Evolutionary conservation across 1,139 yeast genomes (phyloP).

Genomic region (Pichia kudriavzevii): DNA sequence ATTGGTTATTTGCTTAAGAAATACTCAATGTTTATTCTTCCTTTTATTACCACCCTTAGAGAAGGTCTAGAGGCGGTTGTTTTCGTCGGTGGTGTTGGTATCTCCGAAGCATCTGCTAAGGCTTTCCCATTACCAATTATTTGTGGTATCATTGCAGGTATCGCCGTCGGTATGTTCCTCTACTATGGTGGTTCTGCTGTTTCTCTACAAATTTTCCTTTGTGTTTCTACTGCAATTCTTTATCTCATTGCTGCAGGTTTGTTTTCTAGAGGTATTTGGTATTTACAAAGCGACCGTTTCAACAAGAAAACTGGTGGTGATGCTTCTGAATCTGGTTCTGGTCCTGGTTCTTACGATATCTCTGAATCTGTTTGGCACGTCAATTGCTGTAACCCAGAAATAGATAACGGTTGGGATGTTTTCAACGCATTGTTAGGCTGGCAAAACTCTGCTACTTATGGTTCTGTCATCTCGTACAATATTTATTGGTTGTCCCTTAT

Average conservation of each 20-base stretch:
- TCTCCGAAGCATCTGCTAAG: slow-evolving; percentile 37
- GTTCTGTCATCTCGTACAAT: slow-evolving; percentile 78
- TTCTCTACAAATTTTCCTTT: slow-evolving; percentile 72
- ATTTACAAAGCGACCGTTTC: slow-evolving; percentile 60
- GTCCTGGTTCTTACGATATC: slow-evolving; percentile 87
- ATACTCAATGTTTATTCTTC: slow-evolving; percentile 69
- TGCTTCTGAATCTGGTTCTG: slow-evolving; percentile 82
- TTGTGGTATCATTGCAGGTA: slow-evolving; percentile 70
- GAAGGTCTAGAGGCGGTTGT: slow-evolving; percentile 89
- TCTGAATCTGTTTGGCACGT: slow-evolving; percentile 80
- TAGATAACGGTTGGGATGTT: slow-evolving; percentile 88
- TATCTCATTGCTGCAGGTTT: slow-evolving; percentile 85
- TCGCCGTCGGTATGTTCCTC: slow-evolving; percentile 53
- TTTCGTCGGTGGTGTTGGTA: slow-evolving; percentile 73
- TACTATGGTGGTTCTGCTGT: slow-evolving; percentile 69
- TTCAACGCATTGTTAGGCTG: slow-evolving; percentile 83
- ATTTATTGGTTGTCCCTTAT: slow-evolving; percentile 71
- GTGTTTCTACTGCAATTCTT: slow-evolving; percentile 72
- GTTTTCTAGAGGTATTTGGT: slow-evolving; percentile 88
- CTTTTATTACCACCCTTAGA: slow-evolving; percentile 72
- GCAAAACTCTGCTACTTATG: slow-evolving; percentile 89
- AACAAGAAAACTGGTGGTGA: slow-evolving; percentile 72
- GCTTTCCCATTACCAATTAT: slow-evolving; percentile 82
- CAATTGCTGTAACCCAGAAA: slow-evolving; percentile 87
- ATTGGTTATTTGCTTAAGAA: slow-evolving; percentile 42